These are phyloP conservation scores for Barnettozyma californica DNA, from an alignment of 805 yeast genomes.

Conservation along the genomic window DNA sequence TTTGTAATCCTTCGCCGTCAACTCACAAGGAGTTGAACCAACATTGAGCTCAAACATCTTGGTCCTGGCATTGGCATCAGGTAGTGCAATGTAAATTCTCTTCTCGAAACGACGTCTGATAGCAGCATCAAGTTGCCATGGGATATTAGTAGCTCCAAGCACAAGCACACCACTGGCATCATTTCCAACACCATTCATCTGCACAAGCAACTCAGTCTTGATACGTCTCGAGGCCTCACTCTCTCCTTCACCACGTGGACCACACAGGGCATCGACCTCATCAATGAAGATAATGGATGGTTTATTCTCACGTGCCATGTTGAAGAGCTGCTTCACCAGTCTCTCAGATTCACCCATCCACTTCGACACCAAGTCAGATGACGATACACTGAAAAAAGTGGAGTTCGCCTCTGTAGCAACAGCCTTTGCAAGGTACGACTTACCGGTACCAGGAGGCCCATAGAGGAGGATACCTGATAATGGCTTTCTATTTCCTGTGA, in stretches of 20 bases:
- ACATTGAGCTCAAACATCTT: slow-evolving; percentile 93
- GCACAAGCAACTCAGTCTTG: slow-evolving; percentile 91
- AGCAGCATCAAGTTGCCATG: slow-evolving; percentile 98
- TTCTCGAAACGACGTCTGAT: slow-evolving; percentile 94
- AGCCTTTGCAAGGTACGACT: slow-evolving; percentile 93
- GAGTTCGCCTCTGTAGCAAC: slow-evolving; percentile 98
- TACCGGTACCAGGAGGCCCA: slow-evolving; percentile 98
- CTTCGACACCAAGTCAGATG: slow-evolving; percentile 91
- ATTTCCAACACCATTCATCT: slow-evolving; percentile 98
- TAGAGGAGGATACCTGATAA: slow-evolving; percentile 82
- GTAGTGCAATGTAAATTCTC: slow-evolving; percentile 91
- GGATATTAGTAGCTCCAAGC: slow-evolving; percentile 95
- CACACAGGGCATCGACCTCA: slow-evolving; percentile 97
- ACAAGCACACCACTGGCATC: slow-evolving; percentile 90
- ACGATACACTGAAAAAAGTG: slow-evolving; percentile 93
- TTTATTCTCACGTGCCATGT: slow-evolving; percentile 93
- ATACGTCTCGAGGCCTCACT: slow-evolving; percentile 95
- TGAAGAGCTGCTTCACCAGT: slow-evolving; percentile 87
- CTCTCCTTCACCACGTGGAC: slow-evolving; percentile 97
- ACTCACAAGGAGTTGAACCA: slow-evolving; percentile 80
- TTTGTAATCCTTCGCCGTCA: slow-evolving; percentile 67
- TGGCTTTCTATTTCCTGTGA: slow-evolving; percentile 92
- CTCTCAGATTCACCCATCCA: slow-evolving; percentile 99
- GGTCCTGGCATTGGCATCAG: slow-evolving; percentile 88
- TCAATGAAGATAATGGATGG: slow-evolving; percentile 96